A percentile compares a stretch with the other conserved stretches of the same genome.
Evolutionary conservation across 768 basidiomycete species (phyloP).

Genomic region (Strobilomyces confusus): DNA sequence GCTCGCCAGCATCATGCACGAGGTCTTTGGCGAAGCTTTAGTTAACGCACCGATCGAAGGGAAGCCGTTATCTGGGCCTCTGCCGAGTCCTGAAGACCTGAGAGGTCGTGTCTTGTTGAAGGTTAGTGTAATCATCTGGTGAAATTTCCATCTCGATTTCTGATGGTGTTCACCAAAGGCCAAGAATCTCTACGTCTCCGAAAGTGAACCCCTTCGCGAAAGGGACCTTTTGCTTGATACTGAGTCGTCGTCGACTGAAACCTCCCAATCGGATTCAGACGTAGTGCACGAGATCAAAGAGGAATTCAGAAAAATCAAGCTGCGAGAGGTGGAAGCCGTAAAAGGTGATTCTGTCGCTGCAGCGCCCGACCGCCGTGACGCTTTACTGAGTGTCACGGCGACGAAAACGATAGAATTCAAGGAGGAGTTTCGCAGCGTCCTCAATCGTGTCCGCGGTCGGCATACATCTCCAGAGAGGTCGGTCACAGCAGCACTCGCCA

Average conservation of each 20-base stretch:
- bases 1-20: constrained; percentile 70
- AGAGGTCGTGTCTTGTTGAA: constrained; percentile 81
- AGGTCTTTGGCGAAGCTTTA: constrained; percentile 53
- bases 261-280: constrained; percentile 34
- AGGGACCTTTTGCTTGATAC: constrained; percentile 34
- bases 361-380: constrained; percentile 1
- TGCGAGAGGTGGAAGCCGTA: constrained; percentile 33
- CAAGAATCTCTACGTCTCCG: constrained; percentile 67
- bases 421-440: constrained; percentile 37
- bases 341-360: constrained; percentile 27
- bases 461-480: constrained; percentile 20
- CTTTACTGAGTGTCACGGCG: constrained; percentile 13
- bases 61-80: constrained; percentile 39
- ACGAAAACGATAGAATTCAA: constrained; percentile 31
- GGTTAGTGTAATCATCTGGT: constrained; percentile 35
- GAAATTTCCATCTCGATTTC: background rate
- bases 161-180: constrained; percentile 40
- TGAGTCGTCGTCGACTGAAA: constrained; percentile 42
- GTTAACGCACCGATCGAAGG: constrained; percentile 48
- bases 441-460: constrained; percentile 39
- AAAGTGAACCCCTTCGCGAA: constrained; percentile 32
- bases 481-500: constrained; percentile 14
- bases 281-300: constrained; percentile 22
- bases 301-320: constrained; percentile 25
- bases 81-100: constrained; percentile 86